Evolutionary conservation across 2,329 filamentous ascomycete species (phyloP).

Genomic region (Thermoascus crustaceus): DNA sequence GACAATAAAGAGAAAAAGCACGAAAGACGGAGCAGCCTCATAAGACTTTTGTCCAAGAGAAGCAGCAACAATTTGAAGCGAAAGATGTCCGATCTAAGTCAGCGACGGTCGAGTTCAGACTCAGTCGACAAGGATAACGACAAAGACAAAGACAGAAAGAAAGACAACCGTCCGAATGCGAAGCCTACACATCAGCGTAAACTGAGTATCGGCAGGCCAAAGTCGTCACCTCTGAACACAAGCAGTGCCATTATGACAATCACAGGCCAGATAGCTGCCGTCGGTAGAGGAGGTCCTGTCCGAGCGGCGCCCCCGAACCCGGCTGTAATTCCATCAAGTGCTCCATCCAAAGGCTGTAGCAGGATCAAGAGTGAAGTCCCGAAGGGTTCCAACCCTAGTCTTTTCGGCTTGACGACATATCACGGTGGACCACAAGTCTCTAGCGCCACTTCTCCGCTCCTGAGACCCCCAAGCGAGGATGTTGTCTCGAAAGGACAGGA

Average conservation of each 20-base stretch:
- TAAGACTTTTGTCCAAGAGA: constrained; percentile 35
- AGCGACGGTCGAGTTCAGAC: constrained; percentile 21
- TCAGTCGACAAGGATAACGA: constrained; percentile 13
- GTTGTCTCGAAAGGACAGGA: constrained; percentile 22
- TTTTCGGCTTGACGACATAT: constrained; percentile 48
- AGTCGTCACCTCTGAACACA: constrained; percentile 33
- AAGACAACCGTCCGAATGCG: constrained; percentile 18
- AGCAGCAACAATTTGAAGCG: constrained; percentile 42
- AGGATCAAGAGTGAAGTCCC: constrained; percentile 52
- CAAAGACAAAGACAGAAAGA: constrained; percentile 17
- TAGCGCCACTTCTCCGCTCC: constrained; percentile 43
- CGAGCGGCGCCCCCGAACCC: constrained; percentile 36
- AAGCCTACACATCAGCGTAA: constrained; percentile 28
- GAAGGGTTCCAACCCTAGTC: constrained; percentile 33
- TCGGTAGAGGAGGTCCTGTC: constrained; percentile 50
- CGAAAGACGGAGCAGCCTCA: constrained; percentile 40
- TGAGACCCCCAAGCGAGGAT: constrained; percentile 17
- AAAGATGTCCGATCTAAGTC: constrained; percentile 25
- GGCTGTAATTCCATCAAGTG: constrained; percentile 36
- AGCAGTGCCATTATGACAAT: constrained; percentile 37
- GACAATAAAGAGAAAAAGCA: constrained; percentile 32
- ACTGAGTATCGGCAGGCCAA: constrained; percentile 30
- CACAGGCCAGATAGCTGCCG: constrained; percentile 37
- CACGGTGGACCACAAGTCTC: constrained; percentile 53
- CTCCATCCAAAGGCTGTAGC: constrained; percentile 39